Percentiles rank a stretch among this genome's conserved stretches.
Evolutionary conservation across 352 stramenopile species (phyloP).

Genomic region (Globisporangium okanoganense): DNA sequence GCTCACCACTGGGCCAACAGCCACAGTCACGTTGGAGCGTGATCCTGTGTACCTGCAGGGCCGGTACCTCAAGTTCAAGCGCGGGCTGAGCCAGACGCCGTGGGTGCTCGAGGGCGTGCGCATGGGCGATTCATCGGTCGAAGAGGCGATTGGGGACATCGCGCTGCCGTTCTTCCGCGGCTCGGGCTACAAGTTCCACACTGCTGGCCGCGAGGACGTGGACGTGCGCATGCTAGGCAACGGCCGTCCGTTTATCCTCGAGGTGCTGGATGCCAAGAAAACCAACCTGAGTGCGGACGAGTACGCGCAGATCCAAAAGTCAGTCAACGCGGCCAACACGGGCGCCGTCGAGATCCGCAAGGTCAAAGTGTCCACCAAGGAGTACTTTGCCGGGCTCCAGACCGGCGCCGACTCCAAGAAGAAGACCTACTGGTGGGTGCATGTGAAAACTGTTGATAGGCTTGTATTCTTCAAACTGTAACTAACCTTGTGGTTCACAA

Average conservation of each 20-base stretch:
- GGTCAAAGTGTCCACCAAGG: constrained; percentile 64
- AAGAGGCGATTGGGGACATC: constrained; percentile 84
- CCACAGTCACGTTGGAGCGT: constrained; percentile 49
- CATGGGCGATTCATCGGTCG: constrained; percentile 86
- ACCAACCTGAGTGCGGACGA: constrained; percentile 51
- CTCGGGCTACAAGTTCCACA: constrained; percentile 93
- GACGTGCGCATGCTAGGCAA: constrained; percentile 97
- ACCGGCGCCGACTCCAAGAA: constrained; percentile 80
- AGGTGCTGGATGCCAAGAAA: constrained; percentile 81
- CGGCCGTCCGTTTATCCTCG: constrained; percentile 90
- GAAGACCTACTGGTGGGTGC: constrained; percentile 82
- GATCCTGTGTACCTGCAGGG: constrained; percentile 87
- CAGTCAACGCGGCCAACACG: constrained; percentile 66
- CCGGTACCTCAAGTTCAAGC: constrained; percentile 89
- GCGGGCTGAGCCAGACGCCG: constrained; percentile 87
- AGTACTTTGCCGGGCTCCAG: constrained; percentile 79
- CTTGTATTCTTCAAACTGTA: neutral
- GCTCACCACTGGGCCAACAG: constrained; percentile 34
- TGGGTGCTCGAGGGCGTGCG: constrained; percentile 87
- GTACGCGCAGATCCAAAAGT: constrained; percentile 47
- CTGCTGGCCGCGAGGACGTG: constrained; percentile 95
- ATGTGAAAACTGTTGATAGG: neutral
- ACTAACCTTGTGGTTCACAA: constrained; percentile 1
- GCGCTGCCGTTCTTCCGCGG: constrained; percentile 64
- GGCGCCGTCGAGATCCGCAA: constrained; percentile 84